Evolutionary conservation across 176 grass and related monocot genomes (phyloP), one percentile per base, ranked within the genome.

Genomic region (Pontederia paniculata): DNA sequence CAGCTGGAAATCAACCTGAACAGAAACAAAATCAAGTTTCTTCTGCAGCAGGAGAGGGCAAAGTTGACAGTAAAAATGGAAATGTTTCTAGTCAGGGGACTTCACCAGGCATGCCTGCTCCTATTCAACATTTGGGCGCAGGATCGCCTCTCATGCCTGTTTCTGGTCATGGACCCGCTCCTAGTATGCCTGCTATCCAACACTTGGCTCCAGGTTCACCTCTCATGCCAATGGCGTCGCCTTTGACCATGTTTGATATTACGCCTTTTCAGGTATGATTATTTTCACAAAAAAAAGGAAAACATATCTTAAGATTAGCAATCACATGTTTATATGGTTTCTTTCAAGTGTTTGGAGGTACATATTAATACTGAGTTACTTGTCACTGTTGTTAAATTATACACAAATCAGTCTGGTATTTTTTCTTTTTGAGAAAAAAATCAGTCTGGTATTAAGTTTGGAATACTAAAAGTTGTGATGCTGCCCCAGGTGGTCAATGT

Each of bases 181-280:
- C 78, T 57, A 65, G 75, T 57, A 62, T 83, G 73, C 77, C 78
- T 63, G 52, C 75, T 65, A 76, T 91, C 11, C 86, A 74, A 16
- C 83, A 91, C 79, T 61, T 98, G 44, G 68, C 54, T 8, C 77
- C 93, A 61, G 67, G 77, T 60, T 89, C 93, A 51, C 74, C 73
- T 62, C 79, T 98, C 66, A 84, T 98, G 93, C 86, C 82, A 71
- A 83, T 89, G 58, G 77, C 86, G 0, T 72, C 81, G 42, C 81
- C 81, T 44, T 16, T 98, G 69, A 83, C 86, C 23, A 88, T 98
- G 93, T 98, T 98, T 12, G 93, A 98, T 57, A 98, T 98, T 50
- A 73, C 74, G 53, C 83, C 86, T 45, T 98, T 88, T 74, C 93
- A 98, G 93, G 93, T 98, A 87, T 68, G 60, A 8, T 23, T 45